Percentiles rank a stretch among this genome's conserved stretches.
These are phyloP conservation scores for Solanum ossicruentum DNA, from an alignment of 257 asterid species.

Conservation along the genomic window DNA sequence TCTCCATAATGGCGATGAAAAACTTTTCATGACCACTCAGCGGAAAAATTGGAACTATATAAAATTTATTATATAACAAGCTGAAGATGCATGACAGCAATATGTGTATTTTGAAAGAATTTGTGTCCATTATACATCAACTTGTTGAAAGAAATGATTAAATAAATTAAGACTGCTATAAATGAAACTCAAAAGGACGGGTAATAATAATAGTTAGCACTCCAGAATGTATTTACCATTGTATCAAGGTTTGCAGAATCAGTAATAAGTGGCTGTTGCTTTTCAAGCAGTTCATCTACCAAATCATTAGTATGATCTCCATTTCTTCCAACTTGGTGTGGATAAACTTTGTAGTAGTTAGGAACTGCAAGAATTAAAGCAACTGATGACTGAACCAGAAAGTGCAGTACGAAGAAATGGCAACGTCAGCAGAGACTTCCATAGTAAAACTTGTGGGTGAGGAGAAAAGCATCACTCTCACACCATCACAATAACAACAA, in stretches of 20 bases:
- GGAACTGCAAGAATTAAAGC: slow-evolving; percentile 13
- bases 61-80: not conserved
- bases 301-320: slow-evolving; percentile 7
- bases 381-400: not conserved
- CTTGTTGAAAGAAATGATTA: not conserved
- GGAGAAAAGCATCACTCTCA: not conserved
- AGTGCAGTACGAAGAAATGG: not conserved
- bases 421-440: not conserved
- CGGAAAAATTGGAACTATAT: not conserved
- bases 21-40: not conserved
- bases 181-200: not conserved
- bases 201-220: not conserved
- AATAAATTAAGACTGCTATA: not conserved
- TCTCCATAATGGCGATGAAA: not conserved
- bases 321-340: slow-evolving; percentile 5
- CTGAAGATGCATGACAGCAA: not conserved
- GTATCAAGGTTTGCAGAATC: slow-evolving; percentile 7
- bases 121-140: not conserved
- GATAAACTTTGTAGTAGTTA: not conserved
- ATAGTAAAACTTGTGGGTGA: not conserved
- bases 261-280: not conserved
- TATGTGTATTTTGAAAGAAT: not conserved
- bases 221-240: slow-evolving; percentile 6
- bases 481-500: not conserved
- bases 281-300: not conserved